A percentile compares a stretch with the other conserved stretches of the same genome.
These are phyloP conservation scores for Plantago elongata DNA, from an alignment of 257 asterid genomes.

Conservation along the genomic window DNA sequence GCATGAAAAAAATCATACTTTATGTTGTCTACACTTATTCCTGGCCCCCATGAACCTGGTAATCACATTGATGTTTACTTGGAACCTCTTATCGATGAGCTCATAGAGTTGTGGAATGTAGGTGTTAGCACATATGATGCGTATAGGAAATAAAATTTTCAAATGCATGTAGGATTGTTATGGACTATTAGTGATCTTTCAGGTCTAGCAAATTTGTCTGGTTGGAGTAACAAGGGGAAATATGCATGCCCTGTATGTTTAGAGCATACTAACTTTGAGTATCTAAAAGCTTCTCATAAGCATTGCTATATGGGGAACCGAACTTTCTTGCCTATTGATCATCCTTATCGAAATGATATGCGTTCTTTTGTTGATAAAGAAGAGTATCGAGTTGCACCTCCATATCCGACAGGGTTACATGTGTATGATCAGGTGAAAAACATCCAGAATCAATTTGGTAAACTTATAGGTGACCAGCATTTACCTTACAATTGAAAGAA, in stretches of 20 bases:
- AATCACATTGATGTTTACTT: constrained; percentile 9
- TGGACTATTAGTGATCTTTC: constrained; percentile 5
- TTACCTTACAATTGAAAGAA: constrained; percentile 8
- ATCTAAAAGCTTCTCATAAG: not conserved
- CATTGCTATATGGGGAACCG: constrained; percentile 4
- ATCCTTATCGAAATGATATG: not conserved
- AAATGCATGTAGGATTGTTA: not conserved
- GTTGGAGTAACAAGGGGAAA: constrained; percentile 3
- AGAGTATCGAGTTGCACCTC: not conserved
- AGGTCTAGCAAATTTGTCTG: not conserved
- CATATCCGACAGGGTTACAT: not conserved
- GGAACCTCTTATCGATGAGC: not conserved
- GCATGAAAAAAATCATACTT: constrained; percentile 1
- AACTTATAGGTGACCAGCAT: not conserved
- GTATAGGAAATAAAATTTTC: constrained; percentile 1
- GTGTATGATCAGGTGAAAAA: not conserved
- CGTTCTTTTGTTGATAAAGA: constrained; percentile 7
- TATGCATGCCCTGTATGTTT: not conserved
- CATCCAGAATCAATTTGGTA: constrained; percentile 1
- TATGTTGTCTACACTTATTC: not conserved
- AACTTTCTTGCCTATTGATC: not conserved
- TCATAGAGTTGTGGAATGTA: not conserved
- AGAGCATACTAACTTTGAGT: not conserved
- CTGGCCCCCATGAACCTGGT: constrained; percentile 4
- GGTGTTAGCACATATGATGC: constrained; percentile 1